Percentiles rank a stretch among this genome's conserved stretches.
Evolutionary conservation across 805 yeast genomes (phyloP).

Genomic region (Schwanniomyces occidentalis): DNA sequence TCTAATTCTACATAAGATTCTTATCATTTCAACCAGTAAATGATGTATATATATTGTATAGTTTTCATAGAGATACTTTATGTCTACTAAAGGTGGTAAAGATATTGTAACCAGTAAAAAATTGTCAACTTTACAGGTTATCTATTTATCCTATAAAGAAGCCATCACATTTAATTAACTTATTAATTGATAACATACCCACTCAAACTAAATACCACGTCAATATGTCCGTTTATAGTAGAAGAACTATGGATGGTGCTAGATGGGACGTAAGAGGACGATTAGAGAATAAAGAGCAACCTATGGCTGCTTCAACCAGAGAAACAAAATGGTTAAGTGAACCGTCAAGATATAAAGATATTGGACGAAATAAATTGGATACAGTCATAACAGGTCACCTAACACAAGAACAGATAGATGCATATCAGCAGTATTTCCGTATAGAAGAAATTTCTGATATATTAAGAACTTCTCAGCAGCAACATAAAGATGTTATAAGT

Average conservation of each 20-base stretch:
- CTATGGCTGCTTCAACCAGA: neutral
- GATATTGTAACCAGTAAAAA: no score
- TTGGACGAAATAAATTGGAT: slow-evolving; percentile 24
- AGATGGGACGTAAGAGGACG: slow-evolving; percentile 8
- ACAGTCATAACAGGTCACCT: slow-evolving; percentile 44
- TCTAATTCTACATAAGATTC: no score
- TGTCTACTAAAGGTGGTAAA: no score
- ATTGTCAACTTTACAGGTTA: no score
- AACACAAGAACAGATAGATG: slow-evolving; percentile 72
- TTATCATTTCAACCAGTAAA: no score
- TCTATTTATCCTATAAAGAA: no score
- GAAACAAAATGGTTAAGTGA: slow-evolving; percentile 36
- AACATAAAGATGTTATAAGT: slow-evolving; percentile 39
- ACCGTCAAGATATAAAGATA: slow-evolving; percentile 24
- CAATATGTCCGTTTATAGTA: slow-evolving; percentile 8
- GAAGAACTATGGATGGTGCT: slow-evolving; percentile 7
- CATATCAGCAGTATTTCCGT: slow-evolving; percentile 67
- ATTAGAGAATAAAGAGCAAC: slow-evolving; percentile 3
- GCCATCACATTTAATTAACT: no score
- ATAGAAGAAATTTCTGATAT: slow-evolving; percentile 76
- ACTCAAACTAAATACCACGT: neutral
- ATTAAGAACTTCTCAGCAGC: slow-evolving; percentile 38
- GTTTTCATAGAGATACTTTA: no score
- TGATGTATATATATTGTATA: no score
- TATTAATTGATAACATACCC: no score